Base-by-base conservation (phyloP, 2,329 filamentous ascomycete species). In the Aspergillus aculeatinus region DNA sequence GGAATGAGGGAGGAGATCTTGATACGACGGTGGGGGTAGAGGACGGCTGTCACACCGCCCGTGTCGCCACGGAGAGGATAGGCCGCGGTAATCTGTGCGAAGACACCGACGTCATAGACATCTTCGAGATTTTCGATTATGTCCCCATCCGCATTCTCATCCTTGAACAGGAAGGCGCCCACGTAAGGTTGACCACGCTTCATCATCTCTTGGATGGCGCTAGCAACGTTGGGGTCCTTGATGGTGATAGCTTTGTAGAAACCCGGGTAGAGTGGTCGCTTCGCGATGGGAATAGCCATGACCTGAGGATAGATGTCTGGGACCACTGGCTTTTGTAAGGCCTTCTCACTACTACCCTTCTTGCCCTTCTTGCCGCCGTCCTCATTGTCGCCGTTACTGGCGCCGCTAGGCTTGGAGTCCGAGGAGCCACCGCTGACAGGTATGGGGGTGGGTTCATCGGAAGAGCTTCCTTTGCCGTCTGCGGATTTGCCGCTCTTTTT, bases 161-260 rank as follows among this genome's bases (percentile, higher is more conserved):
- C 93, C 77, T 98, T 98, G 81, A 98, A 92, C 71, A 99, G 77
- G 78, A 99, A 99, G 3, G 93, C 94, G 63, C 95, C 95, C 47
- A 99, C 92, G 70, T 99, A 99, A 25, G 94, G 96, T 76, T 99
- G 96, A 0, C 95, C 95, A 55, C 94, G 85, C 82, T 96, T 96
- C 74, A 98, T 91, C 84, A 96, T 95, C 73, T 99, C 96, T 60
- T 93, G 90, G 66, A 99, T 96, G 23, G 95, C 95, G 44, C 88
- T 87, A 14, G 93, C 90, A 39, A 99, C 95, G 68, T 95, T 90
- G 19, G 90, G 91, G 71, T 99, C 92, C 73, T 91, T 89, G 67
- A 99, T 96, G 3, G 94, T 99, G 67, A 99, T 95, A 10, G 95
- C 94, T 79, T 99, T 99, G 81, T 99, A 99, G 78, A 98, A 99